Base-by-base conservation (phyloP, 2,329 filamentous ascomycete species). In the Orbilia javanica region DNA sequence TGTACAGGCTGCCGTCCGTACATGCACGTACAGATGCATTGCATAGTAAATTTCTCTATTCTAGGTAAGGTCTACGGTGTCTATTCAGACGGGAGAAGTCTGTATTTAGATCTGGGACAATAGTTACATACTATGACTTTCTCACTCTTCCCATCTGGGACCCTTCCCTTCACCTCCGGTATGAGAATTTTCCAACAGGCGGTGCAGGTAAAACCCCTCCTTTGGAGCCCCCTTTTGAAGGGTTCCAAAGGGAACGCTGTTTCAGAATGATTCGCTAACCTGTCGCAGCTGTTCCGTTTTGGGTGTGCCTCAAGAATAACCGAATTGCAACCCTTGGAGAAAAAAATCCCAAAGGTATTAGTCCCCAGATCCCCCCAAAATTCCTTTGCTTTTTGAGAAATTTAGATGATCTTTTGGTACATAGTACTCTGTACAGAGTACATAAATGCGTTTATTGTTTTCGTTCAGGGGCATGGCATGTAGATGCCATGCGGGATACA, bases 221-320 rank as follows among this genome's bases (percentile, higher is more conserved):
- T n/a, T 22, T 39, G 27, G 15, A 13, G 15, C 10, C 65, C 50
- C 55, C 65, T 52, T 76, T 64, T 34, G 48, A 39, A 57, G 53
- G 53, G 44, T 48, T 60, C 53, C 31, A 11, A 20, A 60, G 55
- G 55, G 55, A 44, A 36, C 46, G 34, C 20, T 20, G 74, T 78
- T 78, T 78, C 74, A 78, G 39, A 67, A 55, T 78, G 67, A 48
- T 72, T 78, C 67, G 74, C 67, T 71, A 72, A 72, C 44, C 31
- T 67, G 60, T 74, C 63, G 53, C 63, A 62, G 63, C 34, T 53
- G 63, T 42, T 60, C 55, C 55, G 18, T 60, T 60, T 60, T 60
- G 34, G 55, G 55, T 6, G 31, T 44, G n/a, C 39, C 10, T 22
- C 53, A 42, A 22, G 34, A 22, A 22, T 31, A 60, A 20, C 53